Evolutionary conservation across 2,329 filamentous ascomycete genomes (phyloP), one percentile per base, ranked within the genome.

Genomic region (Claviceps arundinis): DNA sequence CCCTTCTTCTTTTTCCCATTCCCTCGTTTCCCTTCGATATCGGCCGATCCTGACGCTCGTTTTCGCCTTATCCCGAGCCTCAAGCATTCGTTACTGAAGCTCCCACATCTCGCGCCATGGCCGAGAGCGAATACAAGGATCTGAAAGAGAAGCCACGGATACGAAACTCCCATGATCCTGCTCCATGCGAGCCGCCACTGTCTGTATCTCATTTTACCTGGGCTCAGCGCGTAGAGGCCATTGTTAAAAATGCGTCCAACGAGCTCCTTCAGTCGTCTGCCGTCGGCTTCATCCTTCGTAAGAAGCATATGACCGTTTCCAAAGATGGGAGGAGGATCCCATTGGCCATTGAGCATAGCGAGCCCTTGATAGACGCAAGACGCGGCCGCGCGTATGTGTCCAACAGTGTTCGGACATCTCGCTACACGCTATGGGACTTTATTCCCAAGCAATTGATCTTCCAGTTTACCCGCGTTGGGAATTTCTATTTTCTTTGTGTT

Each of bases 401-500:
- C 51, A 80, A 80, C 64, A 81, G 76, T 58, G 91, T 95, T 57
- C 81, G 88, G 43, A 91, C 87, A 0, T 89, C 85, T 56, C 81
- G 89, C 47, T 95, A 95, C 65, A 93, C 83, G 19, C 67, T 87
- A 2, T 89, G 83, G 76, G 86, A 90, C 65, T 95, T 95, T 64
- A 67, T 95, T 14, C 89, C 89, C 2, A 87, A 88, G 56, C 89
- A 95, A 64, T 66, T 95, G 16, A 76, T 90, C 54, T 89, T 89
- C 51, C 89, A 95, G 62, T 93, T 93, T 63, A 87, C 87, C 7
- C 86, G 91, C 55, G 70, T 95, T 47, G 86, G 86, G 58, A 95
- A 95, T 67, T 93, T 94, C 61, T 80, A 94, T 67, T 94, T 95
- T 66, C 75, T 95, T 52, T 83, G 87, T 58, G 81, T 95, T 57